These are phyloP conservation scores for Platanus orientalis DNA, from an alignment of 164 flowering plant species.

Conservation along the genomic window DNA sequence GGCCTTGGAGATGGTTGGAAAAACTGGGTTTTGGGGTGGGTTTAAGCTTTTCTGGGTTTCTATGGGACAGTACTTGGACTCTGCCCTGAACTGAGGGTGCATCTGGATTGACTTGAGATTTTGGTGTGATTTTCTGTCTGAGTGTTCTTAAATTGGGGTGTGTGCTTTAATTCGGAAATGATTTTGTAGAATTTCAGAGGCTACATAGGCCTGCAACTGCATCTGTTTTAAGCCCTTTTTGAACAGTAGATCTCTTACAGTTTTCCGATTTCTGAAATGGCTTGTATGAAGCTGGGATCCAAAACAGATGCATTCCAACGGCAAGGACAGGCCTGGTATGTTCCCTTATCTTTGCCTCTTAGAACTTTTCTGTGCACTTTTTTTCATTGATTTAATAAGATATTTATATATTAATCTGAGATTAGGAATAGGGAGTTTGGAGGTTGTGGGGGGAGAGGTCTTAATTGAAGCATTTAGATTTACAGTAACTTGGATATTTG, in stretches of 20 bases:
- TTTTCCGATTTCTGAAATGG: slow-evolving; percentile 37
- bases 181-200: too few relatives aligned
- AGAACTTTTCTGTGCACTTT: neutral
- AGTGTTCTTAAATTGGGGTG: too few relatives aligned
- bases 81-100: slow-evolving; percentile 1
- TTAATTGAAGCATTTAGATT: neutral
- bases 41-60: slow-evolving; percentile 13
- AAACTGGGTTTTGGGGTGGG: slow-evolving; percentile 10
- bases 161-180: too few relatives aligned
- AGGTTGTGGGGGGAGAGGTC: too few relatives aligned
- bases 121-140: neutral
- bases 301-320: slow-evolving; percentile 78
- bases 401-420: neutral
- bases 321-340: slow-evolving; percentile 93
- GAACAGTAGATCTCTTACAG: neutral
- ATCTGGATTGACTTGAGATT: neutral
- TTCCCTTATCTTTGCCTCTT: slow-evolving; percentile 1
- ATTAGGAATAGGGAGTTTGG: neutral
- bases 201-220: neutral
- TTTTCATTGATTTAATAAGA: too few relatives aligned
- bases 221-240: slow-evolving; percentile 3
- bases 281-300: slow-evolving; percentile 92
- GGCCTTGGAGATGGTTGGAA: neutral
- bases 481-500: neutral
- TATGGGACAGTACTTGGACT: neutral